These are phyloP conservation scores for Phytopythium sindhum DNA, from an alignment of 352 stramenopile species.

Conservation along the genomic window DNA sequence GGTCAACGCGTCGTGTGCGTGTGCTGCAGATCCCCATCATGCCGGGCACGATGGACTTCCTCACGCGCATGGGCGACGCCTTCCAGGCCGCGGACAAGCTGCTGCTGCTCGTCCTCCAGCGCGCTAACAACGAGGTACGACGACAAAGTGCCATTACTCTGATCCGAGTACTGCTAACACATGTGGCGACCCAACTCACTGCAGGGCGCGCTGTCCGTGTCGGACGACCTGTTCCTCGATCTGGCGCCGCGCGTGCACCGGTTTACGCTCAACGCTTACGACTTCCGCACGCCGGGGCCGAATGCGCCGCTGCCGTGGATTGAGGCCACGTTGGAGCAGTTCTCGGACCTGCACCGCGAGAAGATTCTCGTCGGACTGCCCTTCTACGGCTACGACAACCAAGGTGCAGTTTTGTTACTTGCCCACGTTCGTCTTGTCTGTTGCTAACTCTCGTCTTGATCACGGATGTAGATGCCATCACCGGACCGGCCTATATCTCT, in stretches of 20 bases:
- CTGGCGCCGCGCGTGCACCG: slow-evolving; percentile 64
- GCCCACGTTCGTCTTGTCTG: not conserved
- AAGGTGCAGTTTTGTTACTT: slow-evolving; percentile 19
- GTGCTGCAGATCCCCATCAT: slow-evolving; percentile 45
- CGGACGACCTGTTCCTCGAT: slow-evolving; percentile 50
- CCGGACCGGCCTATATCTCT: slow-evolving; percentile 35
- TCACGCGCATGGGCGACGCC: slow-evolving; percentile 48
- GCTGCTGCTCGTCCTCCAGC: slow-evolving; percentile 62
- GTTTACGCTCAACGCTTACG: slow-evolving; percentile 84
- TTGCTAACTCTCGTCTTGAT: not conserved
- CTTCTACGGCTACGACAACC: slow-evolving; percentile 82
- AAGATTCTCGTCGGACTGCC: slow-evolving; percentile 73
- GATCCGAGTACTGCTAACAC: slow-evolving; percentile 1
- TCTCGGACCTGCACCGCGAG: slow-evolving; percentile 37
- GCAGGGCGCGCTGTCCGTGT: slow-evolving; percentile 48
- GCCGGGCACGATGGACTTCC: slow-evolving; percentile 53
- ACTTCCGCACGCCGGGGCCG: slow-evolving; percentile 54
- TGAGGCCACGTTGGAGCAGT: slow-evolving; percentile 45
- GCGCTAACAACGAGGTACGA: slow-evolving; percentile 48
- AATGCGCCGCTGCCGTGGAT: slow-evolving; percentile 73
- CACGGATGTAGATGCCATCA: slow-evolving; percentile 35
- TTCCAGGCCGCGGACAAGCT: slow-evolving; percentile 47
- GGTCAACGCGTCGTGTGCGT: not conserved
- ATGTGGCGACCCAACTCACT: not conserved
- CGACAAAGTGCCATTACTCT: not conserved